A percentile compares a stretch with the other conserved stretches of the same genome.
Evolutionary conservation across 371 early-diverging fungal genomes (phyloP).

Genomic region (Mucor ambiguus): DNA sequence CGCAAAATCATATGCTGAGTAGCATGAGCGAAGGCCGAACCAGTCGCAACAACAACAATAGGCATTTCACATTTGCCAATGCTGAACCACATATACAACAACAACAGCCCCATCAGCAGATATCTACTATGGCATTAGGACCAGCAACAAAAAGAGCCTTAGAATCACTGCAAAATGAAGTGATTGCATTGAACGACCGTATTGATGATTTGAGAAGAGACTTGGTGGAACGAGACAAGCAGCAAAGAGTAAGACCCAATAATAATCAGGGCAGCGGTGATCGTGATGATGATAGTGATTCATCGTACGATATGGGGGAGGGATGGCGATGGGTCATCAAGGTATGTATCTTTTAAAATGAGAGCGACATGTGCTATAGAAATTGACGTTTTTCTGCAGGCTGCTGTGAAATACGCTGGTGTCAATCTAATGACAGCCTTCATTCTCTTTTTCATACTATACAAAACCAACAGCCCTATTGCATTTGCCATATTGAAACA

Average conservation of each 20-base stretch:
- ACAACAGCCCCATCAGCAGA: background rate
- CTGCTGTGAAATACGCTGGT: conserved; percentile 45
- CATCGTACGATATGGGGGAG: conserved; percentile 12
- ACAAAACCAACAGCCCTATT: conserved; percentile 41
- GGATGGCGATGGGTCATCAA: conserved; percentile 45
- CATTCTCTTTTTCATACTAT: conserved; percentile 35
- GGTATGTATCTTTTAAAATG: conserved; percentile 15
- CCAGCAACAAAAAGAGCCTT: conserved; percentile 51
- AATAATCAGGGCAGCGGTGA: conserved; percentile 16
- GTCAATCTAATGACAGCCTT: conserved; percentile 40
- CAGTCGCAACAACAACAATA: background rate
- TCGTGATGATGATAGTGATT: conserved; percentile 15
- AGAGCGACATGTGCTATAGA: background rate
- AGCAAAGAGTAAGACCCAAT: conserved; percentile 7
- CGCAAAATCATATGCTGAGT: conserved; percentile 6
- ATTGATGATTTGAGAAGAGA: conserved; percentile 49
- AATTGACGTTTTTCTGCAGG: conserved; percentile 17
- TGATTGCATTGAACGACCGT: conserved; percentile 49
- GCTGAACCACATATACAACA: conserved; percentile 7
- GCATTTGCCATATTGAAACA: conserved; percentile 36
- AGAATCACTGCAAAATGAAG: conserved; percentile 50
- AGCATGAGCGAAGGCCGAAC: background rate
- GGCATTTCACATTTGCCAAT: background rate
- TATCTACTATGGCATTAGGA: conserved; percentile 28
- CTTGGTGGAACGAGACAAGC: conserved; percentile 36